Evolutionary conservation across 257 asterid species (phyloP).

Genomic region (Primulina tabacum): DNA sequence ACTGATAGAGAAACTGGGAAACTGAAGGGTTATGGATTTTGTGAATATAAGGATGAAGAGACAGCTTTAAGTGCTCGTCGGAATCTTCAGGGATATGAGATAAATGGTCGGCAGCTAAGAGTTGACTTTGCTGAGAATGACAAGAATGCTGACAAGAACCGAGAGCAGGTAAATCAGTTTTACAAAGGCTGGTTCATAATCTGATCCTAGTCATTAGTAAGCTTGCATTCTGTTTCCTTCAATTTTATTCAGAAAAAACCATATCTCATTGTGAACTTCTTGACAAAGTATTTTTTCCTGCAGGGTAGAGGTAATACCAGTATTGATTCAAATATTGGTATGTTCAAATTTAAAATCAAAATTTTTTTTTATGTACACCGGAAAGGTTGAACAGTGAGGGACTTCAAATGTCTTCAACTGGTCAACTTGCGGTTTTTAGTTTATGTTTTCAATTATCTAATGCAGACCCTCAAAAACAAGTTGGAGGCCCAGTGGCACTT

Average conservation of each 20-base stretch:
- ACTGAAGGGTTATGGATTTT: slow-evolving; percentile 95
- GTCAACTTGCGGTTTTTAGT: not conserved
- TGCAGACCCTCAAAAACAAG: slow-evolving; percentile 62
- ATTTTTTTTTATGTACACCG: slow-evolving; percentile 14
- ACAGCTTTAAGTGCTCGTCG: slow-evolving; percentile 96
- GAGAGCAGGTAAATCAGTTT: slow-evolving; percentile 60
- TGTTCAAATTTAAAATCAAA: slow-evolving; percentile 26
- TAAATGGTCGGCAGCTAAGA: slow-evolving; percentile 90
- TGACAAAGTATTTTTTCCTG: slow-evolving; percentile 25
- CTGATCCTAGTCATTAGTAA: slow-evolving; percentile 7
- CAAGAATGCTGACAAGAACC: slow-evolving; percentile 70
- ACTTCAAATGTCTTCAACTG: slow-evolving; percentile 7
- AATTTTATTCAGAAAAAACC: no score
- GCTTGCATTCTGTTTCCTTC: not conserved
- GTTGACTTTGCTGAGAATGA: slow-evolving; percentile 97
- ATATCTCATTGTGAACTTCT: not conserved
- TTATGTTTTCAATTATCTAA: slow-evolving; percentile 13
- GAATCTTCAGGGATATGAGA: slow-evolving; percentile 85
- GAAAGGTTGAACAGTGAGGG: slow-evolving; percentile 10
- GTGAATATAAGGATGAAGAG: slow-evolving; percentile 96
- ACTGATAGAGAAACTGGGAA: slow-evolving; percentile 95
- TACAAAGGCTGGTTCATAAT: slow-evolving; percentile 9
- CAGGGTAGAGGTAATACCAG: slow-evolving; percentile 96
- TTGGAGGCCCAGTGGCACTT: slow-evolving; percentile 53
- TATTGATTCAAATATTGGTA: slow-evolving; percentile 59